phyloP scores from a whole-genome alignment of 371 early-diverging fungal species.

The Lichtheimia hyalospora region DNA sequence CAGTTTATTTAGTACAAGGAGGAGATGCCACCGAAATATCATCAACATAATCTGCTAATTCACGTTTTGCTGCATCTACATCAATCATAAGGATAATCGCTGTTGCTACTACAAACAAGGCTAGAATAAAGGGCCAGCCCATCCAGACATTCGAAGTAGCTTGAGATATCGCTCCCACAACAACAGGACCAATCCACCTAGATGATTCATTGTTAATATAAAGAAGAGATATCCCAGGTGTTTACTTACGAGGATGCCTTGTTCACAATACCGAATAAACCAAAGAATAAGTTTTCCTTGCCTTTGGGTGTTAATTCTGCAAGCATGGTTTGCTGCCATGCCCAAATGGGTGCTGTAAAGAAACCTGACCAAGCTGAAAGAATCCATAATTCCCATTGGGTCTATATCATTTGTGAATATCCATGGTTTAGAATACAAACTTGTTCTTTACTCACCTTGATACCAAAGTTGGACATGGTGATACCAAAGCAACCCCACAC shows the following conservation, averaged over 20 bases:
- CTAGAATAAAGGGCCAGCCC: conserved; percentile 59
- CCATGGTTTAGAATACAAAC: neutral
- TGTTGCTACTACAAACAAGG: conserved; percentile 43
- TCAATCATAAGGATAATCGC: conserved; percentile 47
- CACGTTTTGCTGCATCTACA: conserved; percentile 54
- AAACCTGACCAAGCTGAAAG: conserved; percentile 54
- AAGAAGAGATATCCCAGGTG: no score
- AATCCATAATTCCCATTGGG: conserved; percentile 54
- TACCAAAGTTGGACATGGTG: conserved; percentile 37
- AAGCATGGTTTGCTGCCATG: conserved; percentile 59
- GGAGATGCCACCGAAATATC: neutral
- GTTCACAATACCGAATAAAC: conserved; percentile 60
- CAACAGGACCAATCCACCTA: conserved; percentile 59
- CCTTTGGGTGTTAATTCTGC: conserved; percentile 59
- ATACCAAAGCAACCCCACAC: conserved; percentile 54
- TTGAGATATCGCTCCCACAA: conserved; percentile 56
- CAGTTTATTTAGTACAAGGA: neutral
- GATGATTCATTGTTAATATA: neutral
- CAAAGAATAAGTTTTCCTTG: conserved; percentile 62
- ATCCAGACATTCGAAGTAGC: conserved; percentile 50
- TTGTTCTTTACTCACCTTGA: conserved; percentile 16
- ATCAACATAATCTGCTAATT: conserved; percentile 25
- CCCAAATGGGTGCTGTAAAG: conserved; percentile 60
- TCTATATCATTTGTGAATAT: conserved; percentile 9
- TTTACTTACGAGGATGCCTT: conserved; percentile 49